These are phyloP conservation scores for Eutypa lata DNA, from an alignment of 2,329 filamentous ascomycete genomes.

Conservation along the genomic window DNA sequence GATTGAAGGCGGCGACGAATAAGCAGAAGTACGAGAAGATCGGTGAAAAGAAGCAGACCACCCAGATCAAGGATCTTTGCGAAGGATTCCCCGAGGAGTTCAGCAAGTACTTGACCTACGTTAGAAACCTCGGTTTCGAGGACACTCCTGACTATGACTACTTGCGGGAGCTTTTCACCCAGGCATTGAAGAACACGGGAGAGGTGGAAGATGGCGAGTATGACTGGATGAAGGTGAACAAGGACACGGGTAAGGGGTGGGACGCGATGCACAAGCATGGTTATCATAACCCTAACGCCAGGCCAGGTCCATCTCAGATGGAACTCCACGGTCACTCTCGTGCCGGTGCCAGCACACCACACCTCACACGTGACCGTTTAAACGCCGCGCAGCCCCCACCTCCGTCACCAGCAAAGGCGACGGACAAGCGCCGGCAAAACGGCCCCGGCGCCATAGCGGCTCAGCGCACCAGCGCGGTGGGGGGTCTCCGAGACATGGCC, in stretches of 20 bases:
- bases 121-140: conserved; percentile 96
- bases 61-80: conserved; percentile 92
- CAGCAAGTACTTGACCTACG: conserved; percentile 95
- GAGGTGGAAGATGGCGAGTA: conserved; percentile 98
- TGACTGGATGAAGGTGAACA: conserved; percentile 98
- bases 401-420: conserved; percentile 80
- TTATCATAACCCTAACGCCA: conserved; percentile 72
- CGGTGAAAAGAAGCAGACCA: conserved; percentile 99
- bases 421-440: conserved; percentile 78
- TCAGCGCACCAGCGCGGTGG: conserved; percentile 74
- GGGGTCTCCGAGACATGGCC: conserved; percentile 70
- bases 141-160: conserved; percentile 99
- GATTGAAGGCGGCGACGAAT: conserved; percentile 70
- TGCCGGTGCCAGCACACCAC: conserved; percentile 63
- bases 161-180: conserved; percentile 91
- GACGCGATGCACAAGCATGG: conserved; percentile 71
- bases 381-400: conserved; percentile 89
- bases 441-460: conserved; percentile 68
- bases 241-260: conserved; percentile 81
- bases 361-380: conserved; percentile 82
- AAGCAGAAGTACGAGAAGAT: conserved; percentile 99
- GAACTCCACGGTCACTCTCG: conserved; percentile 76
- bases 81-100: conserved; percentile 97
- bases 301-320: conserved; percentile 79
- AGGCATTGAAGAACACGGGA: conserved; percentile 89